Evolutionary conservation across 2,329 filamentous ascomycete genomes (phyloP), one percentile per base, ranked within the genome.

Genomic region (Hymenoscyphus fraxineus): DNA sequence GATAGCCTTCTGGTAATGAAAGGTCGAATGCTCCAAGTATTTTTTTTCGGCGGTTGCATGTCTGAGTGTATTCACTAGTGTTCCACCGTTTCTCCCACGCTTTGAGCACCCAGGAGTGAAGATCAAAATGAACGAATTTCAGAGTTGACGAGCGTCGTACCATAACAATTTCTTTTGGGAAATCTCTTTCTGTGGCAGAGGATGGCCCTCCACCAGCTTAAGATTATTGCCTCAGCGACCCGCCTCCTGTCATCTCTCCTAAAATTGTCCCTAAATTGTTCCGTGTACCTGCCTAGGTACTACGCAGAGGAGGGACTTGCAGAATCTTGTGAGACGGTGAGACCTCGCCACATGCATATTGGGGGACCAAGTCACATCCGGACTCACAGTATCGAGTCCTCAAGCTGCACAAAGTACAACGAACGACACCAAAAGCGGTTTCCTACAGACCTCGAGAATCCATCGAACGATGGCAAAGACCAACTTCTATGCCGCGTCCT

Each of bases 401-500:
- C 22, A 4, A 51, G 19, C n/a, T 27, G 44, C 22, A 47, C 44
- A 19, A 22, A 22, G 44, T 47, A 51, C 44, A 19, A 35, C 9
- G 41, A 19, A 13, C 41, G 35, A 35, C 35, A 35, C 35, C 35
- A 35, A n/a, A 51, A 51, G 12, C 44, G 44, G 44, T 51, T 51
- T 51, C 44, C 44, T 22, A 51, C 44, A 22, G 41, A 44, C 41
- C 41, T 44, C 41, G 41, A 44, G 6, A 44, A 44, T 61, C 64
- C 66, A 65, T 62, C 60, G 58, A 61, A 59, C 57, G 58, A 60
- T 19, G n/a, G 38, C 58, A 7, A 40, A 35, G 27, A 47, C 58
- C 22, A 32, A 19, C 35, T 55, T 41, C 55, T 13, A 59, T 27
- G 38, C 22, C 40, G 39, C 40, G 39, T 56, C 56, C 59, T 19